phyloP scores from a whole-genome alignment of 495 filamentous ascomycete genomes.

The Sabuloglossum arenarium region DNA sequence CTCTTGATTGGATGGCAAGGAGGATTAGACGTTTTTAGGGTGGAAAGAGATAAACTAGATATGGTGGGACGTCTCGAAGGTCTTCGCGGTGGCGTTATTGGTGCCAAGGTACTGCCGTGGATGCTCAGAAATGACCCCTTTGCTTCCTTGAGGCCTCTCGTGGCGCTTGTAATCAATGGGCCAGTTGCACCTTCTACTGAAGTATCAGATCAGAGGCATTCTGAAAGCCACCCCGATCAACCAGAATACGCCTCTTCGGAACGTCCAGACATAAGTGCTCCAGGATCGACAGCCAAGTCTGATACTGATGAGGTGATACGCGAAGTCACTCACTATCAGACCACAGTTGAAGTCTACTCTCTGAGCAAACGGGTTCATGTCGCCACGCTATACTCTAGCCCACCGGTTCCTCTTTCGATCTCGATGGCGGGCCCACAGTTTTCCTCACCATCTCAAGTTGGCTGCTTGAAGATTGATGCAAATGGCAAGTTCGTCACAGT shows the following conservation, averaged over 20 bases:
- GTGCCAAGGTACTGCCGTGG: conserved; percentile 57
- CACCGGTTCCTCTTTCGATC: conserved; percentile 22
- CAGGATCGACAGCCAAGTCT: conserved; percentile 9
- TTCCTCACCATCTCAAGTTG: conserved; percentile 38
- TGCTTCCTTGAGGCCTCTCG: conserved; percentile 32
- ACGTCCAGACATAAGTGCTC: conserved; percentile 12
- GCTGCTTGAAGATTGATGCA: conserved; percentile 47
- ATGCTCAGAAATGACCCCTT: conserved; percentile 22
- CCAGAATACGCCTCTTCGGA: background rate
- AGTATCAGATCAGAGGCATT: conserved; percentile 1
- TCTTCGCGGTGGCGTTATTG: conserved; percentile 57
- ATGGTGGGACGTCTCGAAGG: conserved; percentile 45
- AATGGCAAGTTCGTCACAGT: conserved; percentile 46
- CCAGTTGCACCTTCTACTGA: conserved; percentile 19
- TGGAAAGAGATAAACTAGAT: conserved; percentile 45
- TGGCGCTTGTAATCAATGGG: conserved; percentile 60
- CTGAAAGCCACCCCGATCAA: conserved; percentile 1
- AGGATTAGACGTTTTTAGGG: conserved; percentile 45
- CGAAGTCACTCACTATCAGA: conserved; percentile 37
- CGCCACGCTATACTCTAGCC: conserved; percentile 42
- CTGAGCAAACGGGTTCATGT: conserved; percentile 45
- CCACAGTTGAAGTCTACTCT: conserved; percentile 70
- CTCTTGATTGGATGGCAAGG: conserved; percentile 58
- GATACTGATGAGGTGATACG: conserved; percentile 18
- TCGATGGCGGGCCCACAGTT: conserved; percentile 32